Evolutionary conservation across 371 early-diverging fungal genomes (phyloP).

Genomic region (Rhizopus arrhizus): DNA sequence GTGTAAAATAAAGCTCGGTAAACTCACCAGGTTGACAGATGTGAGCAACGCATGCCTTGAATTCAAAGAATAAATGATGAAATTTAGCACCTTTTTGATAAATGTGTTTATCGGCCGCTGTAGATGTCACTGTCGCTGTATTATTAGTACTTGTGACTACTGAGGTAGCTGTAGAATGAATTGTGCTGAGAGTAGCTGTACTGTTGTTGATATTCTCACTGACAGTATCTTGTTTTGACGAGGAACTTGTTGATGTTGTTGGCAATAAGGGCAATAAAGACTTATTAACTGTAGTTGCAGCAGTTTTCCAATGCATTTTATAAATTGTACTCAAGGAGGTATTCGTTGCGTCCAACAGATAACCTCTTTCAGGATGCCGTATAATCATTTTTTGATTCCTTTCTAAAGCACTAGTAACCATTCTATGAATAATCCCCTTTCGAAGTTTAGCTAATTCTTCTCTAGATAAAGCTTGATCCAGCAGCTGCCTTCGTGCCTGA

Average conservation of each 20-base stretch:
- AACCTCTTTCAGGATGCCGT: conserved; percentile 68
- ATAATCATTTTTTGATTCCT: conserved; percentile 63
- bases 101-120: not conserved
- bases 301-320: conserved; percentile 59
- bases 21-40: conserved; percentile 67
- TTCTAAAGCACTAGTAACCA: conserved; percentile 60
- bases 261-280: conserved; percentile 3
- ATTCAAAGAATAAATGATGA: conserved; percentile 61
- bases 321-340: conserved; percentile 63
- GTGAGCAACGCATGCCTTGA: conserved; percentile 69
- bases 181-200: not conserved
- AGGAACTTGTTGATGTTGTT: conserved; percentile 1
- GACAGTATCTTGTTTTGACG: not conserved
- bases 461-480: conserved; percentile 64
- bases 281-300: conserved; percentile 7
- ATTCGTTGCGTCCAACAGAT: conserved; percentile 60
- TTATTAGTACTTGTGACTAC: not conserved
- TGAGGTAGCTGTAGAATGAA: not conserved
- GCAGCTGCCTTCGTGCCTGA: conserved; percentile 68
- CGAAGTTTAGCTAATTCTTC: conserved; percentile 62
- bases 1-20: conserved; percentile 64
- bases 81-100: conserved; percentile 47
- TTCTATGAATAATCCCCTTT: conserved; percentile 58
- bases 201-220: not conserved
- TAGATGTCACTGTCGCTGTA: not conserved